These are phyloP conservation scores for Fusarium keratoplasticum DNA, from an alignment of 2,329 filamentous ascomycete genomes.

Conservation along the genomic window DNA sequence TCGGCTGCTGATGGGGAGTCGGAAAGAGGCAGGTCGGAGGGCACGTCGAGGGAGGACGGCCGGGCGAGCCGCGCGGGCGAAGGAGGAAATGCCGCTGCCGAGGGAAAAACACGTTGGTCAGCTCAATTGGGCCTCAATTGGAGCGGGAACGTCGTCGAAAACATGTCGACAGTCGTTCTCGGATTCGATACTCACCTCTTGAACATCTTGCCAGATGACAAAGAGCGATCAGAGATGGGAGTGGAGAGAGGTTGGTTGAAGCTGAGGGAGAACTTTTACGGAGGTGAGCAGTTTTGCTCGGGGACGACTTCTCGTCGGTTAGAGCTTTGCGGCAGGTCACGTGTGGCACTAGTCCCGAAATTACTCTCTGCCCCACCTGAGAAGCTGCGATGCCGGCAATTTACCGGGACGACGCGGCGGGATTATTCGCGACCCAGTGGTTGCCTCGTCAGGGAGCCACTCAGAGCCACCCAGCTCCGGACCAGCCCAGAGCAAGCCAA, in stretches of 20 bases:
- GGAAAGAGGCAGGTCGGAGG: constrained; percentile 66
- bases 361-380: constrained; percentile 35
- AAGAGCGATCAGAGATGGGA: constrained; percentile 71
- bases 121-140: constrained; percentile 66
- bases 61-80: constrained; percentile 72
- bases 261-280: constrained; percentile 62
- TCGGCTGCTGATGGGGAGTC: constrained; percentile 67
- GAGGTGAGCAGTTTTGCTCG: constrained; percentile 62
- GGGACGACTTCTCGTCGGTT: constrained; percentile 55
- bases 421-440: constrained; percentile 42
- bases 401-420: constrained; percentile 44
- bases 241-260: constrained; percentile 67
- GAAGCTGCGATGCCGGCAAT: constrained; percentile 46
- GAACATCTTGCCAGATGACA: constrained; percentile 82
- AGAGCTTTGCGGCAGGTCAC: constrained; percentile 57
- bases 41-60: constrained; percentile 68
- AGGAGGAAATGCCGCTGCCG: constrained; percentile 73
- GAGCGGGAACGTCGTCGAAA: constrained; percentile 33
- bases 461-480: background rate
- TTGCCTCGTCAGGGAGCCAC: constrained; percentile 29
- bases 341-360: constrained; percentile 50
- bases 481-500: constrained; percentile 10
- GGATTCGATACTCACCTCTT: constrained; percentile 74
- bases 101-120: constrained; percentile 47
- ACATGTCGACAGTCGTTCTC: constrained; percentile 45